Evolutionary conservation across 257 asterid genomes (phyloP), one percentile per base, ranked within the genome.

Genomic region (Plectranthus barbatus): DNA sequence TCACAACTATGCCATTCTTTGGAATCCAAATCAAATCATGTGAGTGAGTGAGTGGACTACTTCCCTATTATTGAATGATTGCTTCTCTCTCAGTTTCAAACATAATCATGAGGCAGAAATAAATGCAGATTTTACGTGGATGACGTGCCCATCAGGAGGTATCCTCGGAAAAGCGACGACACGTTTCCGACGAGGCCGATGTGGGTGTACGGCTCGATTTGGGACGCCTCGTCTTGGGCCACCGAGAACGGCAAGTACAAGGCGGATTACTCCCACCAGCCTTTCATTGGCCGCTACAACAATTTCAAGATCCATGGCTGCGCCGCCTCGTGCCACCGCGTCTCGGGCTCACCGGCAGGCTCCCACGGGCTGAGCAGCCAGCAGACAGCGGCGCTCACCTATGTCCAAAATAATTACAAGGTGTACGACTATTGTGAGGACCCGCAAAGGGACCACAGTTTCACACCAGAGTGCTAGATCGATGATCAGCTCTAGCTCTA

Each of bases 191-290:
- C 29, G 4, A 72, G 97, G 72, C 91, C 94, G n/a, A 73, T 92
- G 95, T 83, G 80, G 72, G 61, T 80, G 45, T 86, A 92, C 39
- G 98, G 95, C 0, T 88, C 98, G 0, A 81, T 92, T 6, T 92
- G 98, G 98, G 98, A 92, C 45, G 98, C 98, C 20, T 92, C 98
- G 1, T 72, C 95, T 0, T 92, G 98, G 98, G 98, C 98, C 64
- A 92, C 98, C 0, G 98, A 88, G 44, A 62, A 82, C 10, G 98
- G 98, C 9, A 77, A 64, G 66, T 85, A 84, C 84, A 85, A 73
- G 63, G 95, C 86, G 0, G 87, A 91, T 29, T 91, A 91, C 40
- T 24, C 2, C 1, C 66, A 82, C 73, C 90, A 88, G 45, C 97
- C 97, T 1, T 91, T 91, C 15, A 61, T 87, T 0, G 96, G 82